Conservation (phyloP, 2,329 filamentous ascomycete species). For the Zelopaecilomyces penicillatus region DNA sequence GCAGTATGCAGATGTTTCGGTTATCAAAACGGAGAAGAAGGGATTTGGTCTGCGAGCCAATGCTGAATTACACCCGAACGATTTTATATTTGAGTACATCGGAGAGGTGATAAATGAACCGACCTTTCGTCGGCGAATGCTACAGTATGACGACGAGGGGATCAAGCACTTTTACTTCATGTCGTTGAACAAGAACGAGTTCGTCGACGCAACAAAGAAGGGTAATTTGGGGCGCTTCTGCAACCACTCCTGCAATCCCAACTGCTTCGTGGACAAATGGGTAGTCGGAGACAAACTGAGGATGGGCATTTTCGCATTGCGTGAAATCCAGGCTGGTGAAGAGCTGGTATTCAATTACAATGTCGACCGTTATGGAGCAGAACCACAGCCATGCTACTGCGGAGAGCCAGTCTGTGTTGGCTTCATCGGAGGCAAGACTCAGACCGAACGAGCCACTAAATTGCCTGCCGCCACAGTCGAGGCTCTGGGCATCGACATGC, state of each 20-base stretch:
- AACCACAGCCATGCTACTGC: constrained; percentile 95
- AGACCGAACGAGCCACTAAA: constrained; percentile 92
- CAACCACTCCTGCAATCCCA: constrained; percentile 98
- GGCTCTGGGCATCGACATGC: constrained; percentile 89
- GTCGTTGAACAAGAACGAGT: constrained; percentile 93
- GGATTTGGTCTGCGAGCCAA: constrained; percentile 87
- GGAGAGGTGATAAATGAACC: constrained; percentile 95
- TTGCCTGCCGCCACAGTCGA: constrained; percentile 83
- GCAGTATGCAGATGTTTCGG: constrained; percentile 82
- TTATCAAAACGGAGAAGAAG: constrained; percentile 98
- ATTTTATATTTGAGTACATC: constrained; percentile 97
- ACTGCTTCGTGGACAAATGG: constrained; percentile 99
- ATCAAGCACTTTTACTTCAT: constrained; percentile 99
- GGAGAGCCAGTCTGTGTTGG: constrained; percentile 90
- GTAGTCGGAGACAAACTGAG: constrained; percentile 93
- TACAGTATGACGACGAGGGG: constrained; percentile 88
- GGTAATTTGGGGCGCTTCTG: constrained; percentile 95
- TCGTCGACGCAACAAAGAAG: constrained; percentile 94
- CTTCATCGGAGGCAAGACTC: constrained; percentile 94
- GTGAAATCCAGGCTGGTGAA: constrained; percentile 76
- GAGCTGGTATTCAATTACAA: constrained; percentile 99
- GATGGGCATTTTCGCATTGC: constrained; percentile 96
- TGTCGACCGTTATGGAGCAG: constrained; percentile 92
- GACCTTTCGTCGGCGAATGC: constrained; percentile 80
- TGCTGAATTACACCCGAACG: constrained; percentile 64